Conservation (phyloP, 768 basidiomycete genomes). For the Tubosaeta sp. region DNA sequence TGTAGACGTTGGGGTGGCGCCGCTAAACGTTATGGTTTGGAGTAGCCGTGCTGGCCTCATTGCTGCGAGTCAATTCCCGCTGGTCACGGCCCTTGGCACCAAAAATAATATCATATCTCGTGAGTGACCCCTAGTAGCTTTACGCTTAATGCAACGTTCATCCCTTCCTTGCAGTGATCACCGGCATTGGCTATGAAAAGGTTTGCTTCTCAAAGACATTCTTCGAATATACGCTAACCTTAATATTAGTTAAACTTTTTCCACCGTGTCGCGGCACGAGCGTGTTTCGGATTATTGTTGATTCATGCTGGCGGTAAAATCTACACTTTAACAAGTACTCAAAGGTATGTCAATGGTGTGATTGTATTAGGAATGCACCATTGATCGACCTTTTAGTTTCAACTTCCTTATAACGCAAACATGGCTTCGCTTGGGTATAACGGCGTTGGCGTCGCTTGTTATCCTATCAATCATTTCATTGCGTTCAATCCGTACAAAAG, state of each 20-base stretch:
- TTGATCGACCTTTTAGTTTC: slow-evolving; percentile 2
- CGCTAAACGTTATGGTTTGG: slow-evolving; percentile 21
- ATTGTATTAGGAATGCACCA: neutral
- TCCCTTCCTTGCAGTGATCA: slow-evolving; percentile 18
- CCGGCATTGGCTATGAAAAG: slow-evolving; percentile 27
- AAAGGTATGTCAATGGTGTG: slow-evolving; percentile 2
- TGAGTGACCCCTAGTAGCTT: slow-evolving; percentile 9
- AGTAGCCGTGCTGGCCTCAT: slow-evolving; percentile 28
- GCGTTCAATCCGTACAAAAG: slow-evolving; percentile 41
- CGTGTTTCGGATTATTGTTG: slow-evolving; percentile 44
- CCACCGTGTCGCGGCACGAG: slow-evolving; percentile 49
- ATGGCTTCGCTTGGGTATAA: slow-evolving; percentile 33
- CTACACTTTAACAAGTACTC: neutral
- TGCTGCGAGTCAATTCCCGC: slow-evolving; percentile 36
- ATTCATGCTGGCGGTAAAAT: slow-evolving; percentile 38
- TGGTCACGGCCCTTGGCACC: slow-evolving; percentile 43
- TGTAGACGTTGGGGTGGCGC: slow-evolving; percentile 9
- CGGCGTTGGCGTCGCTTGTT: slow-evolving; percentile 37
- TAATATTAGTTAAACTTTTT: slow-evolving; percentile 34
- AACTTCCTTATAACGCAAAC: neutral
- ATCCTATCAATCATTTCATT: slow-evolving; percentile 46
- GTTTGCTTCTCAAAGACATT: neutral
- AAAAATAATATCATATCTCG: slow-evolving; percentile 47
- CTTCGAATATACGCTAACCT: slow-evolving; percentile 1
- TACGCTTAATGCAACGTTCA: neutral